Conservation (phyloP, 2,329 filamentous ascomycete genomes). For the Colletotrichum eremochloae region DNA sequence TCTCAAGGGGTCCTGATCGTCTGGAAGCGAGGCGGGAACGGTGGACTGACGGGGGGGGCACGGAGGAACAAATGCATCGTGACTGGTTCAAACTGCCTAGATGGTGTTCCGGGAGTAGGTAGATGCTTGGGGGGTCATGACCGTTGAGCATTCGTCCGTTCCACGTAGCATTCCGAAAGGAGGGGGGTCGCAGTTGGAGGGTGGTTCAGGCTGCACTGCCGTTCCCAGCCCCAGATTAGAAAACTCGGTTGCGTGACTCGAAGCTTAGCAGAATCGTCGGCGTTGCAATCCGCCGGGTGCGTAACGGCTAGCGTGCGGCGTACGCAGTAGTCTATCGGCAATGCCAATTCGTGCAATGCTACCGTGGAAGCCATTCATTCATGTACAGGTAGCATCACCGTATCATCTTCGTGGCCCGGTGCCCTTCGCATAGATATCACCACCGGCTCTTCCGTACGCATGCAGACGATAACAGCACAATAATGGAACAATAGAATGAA, state of each 20-base stretch:
- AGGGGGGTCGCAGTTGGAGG: neutral
- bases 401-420: too few species aligned
- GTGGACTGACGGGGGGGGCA: neutral
- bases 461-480: too few species aligned
- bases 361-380: too few species aligned
- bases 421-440: too few species aligned
- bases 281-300: neutral
- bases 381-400: too few species aligned
- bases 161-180: constrained; percentile 8
- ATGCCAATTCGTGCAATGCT: too few species aligned
- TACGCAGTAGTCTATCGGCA: too few species aligned
- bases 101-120: too few species aligned
- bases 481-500: too few species aligned
- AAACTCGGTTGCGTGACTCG: neutral
- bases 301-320: neutral
- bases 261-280: neutral
- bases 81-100: too few species aligned
- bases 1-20: constrained; percentile 9
- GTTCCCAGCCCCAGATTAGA: constrained; percentile 8
- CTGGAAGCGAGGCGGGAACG: constrained; percentile 18
- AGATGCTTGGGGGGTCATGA: neutral
- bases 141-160: constrained; percentile 6
- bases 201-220: neutral
- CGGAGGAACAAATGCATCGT: neutral
- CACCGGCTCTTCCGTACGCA: too few species aligned